phyloP scores from a whole-genome alignment of 2,329 filamentous ascomycete species.

The Hawksworthiomyces lignivorus region DNA sequence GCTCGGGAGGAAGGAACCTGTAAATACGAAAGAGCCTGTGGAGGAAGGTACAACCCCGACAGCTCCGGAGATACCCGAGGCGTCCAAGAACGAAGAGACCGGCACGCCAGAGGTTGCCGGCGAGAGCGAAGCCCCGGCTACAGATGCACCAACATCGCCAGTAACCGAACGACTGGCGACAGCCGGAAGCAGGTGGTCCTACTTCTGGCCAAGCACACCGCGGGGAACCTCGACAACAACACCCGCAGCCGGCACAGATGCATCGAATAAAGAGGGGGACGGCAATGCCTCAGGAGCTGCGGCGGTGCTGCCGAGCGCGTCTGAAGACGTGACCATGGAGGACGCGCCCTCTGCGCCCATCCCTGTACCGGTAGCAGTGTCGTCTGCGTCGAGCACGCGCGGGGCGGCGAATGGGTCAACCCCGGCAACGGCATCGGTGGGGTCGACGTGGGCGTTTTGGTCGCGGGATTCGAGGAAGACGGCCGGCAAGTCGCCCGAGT shows the following conservation, averaged over 20 bases:
- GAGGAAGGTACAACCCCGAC: conserved; percentile 15
- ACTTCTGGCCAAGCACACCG: conserved; percentile 27
- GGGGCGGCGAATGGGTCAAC: conserved; percentile 16
- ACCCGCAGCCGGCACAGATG: conserved; percentile 4
- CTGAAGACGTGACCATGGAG: conserved; percentile 35
- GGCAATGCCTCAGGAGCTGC: conserved; percentile 9
- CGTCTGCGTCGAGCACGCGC: conserved; percentile 5
- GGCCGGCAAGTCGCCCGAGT: conserved; percentile 20
- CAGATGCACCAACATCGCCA: conserved; percentile 8
- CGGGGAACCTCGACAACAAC: conserved; percentile 4
- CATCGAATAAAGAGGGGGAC: background rate
- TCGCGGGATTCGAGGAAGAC: conserved; percentile 47
- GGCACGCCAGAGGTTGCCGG: too few relatives aligned
- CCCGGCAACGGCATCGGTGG: conserved; percentile 35
- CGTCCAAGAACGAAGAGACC: too few relatives aligned
- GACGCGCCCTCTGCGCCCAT: conserved; percentile 25
- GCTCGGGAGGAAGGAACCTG: conserved; percentile 5
- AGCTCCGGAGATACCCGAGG: conserved; percentile 8
- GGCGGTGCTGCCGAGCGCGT: conserved; percentile 19
- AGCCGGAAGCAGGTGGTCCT: conserved; percentile 16
- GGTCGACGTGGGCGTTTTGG: conserved; percentile 78
- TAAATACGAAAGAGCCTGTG: conserved; percentile 13
- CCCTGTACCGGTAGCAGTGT: conserved; percentile 17
- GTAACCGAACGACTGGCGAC: conserved; percentile 10
- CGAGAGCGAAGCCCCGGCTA: too few relatives aligned